Evolutionary conservation across 768 basidiomycete genomes (phyloP).

Genomic region (Lenzites betulinus): DNA sequence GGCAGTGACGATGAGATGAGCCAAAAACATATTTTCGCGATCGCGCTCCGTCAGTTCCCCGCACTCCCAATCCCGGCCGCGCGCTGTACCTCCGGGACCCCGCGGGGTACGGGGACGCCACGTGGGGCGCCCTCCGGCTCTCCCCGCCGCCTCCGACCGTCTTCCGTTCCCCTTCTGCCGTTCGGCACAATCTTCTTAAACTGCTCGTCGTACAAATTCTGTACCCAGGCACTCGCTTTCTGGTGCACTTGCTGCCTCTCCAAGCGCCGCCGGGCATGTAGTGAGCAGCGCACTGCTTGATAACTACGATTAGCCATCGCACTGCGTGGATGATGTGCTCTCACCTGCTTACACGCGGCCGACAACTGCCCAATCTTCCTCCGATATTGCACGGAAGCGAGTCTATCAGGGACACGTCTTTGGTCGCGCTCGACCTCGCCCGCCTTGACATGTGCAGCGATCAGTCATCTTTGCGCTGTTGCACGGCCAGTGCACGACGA

Average conservation of each 20-base stretch:
- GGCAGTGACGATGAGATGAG: slow-evolving; percentile 2
- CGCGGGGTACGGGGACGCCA: background rate
- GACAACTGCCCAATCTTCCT: slow-evolving; percentile 18
- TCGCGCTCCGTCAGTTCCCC: slow-evolving; percentile 3
- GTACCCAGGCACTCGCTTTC: no score
- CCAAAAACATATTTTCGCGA: background rate
- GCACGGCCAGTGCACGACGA: no score
- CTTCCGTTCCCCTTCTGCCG: background rate
- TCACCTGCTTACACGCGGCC: slow-evolving; percentile 11
- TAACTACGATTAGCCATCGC: slow-evolving; percentile 7
- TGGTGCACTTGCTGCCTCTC: background rate
- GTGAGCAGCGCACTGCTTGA: background rate
- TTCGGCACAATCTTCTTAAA: no score
- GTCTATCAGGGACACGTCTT: slow-evolving; percentile 9
- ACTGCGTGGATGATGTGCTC: slow-evolving; percentile 13
- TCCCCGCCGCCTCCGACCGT: background rate
- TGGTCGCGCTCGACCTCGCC: slow-evolving; percentile 7
- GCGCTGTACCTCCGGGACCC: background rate
- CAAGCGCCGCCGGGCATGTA: background rate
- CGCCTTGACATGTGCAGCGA: background rate
- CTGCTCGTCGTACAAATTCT: no score
- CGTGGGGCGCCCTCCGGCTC: slow-evolving; percentile 14
- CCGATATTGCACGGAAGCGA: slow-evolving; percentile 10
- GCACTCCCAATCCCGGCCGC: background rate
- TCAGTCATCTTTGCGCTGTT: slow-evolving; percentile 2